phyloP scores from a whole-genome alignment of 495 filamentous ascomycete species.

The Astrocystis sublimbata region DNA sequence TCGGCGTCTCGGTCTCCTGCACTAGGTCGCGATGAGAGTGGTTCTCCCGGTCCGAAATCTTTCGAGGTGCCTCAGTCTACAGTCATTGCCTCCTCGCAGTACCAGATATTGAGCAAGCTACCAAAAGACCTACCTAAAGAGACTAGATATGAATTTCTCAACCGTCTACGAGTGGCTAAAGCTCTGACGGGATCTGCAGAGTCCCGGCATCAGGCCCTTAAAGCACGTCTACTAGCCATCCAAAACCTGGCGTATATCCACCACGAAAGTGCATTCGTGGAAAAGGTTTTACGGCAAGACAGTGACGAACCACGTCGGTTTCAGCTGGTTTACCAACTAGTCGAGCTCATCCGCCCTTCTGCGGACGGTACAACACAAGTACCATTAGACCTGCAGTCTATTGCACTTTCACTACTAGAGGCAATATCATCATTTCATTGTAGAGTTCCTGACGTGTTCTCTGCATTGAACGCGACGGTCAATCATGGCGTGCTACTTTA shows the following conservation, averaged over 20 bases:
- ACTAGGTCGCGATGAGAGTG: constrained; percentile 54
- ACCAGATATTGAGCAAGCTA: constrained; percentile 66
- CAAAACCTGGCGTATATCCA: constrained; percentile 92
- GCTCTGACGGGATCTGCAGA: constrained; percentile 66
- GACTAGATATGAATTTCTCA: constrained; percentile 81
- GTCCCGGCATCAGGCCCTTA: constrained; percentile 72
- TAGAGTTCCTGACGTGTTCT: constrained; percentile 76
- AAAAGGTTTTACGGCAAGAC: constrained; percentile 84
- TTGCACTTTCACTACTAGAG: constrained; percentile 78
- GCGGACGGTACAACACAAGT: constrained; percentile 65
- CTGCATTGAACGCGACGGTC: constrained; percentile 86
- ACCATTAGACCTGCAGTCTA: constrained; percentile 76
- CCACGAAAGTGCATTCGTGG: constrained; percentile 72
- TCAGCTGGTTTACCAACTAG: constrained; percentile 89
- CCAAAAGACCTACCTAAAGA: constrained; percentile 68
- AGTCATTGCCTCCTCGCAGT: constrained; percentile 60
- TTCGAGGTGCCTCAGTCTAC: constrained; percentile 69
- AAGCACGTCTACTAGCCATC: constrained; percentile 80
- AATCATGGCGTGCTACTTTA: constrained; percentile 97
- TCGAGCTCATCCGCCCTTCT: constrained; percentile 79
- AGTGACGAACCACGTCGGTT: constrained; percentile 86
- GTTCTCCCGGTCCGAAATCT: constrained; percentile 52
- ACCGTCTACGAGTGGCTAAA: constrained; percentile 76
- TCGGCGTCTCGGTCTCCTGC: constrained; percentile 30
- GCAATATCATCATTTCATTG: constrained; percentile 74